Percentiles rank a stretch among this genome's conserved stretches.
phyloP scores from a whole-genome alignment of 192 early-diverging fungal species.

The Mortierella hygrophila region DNA sequence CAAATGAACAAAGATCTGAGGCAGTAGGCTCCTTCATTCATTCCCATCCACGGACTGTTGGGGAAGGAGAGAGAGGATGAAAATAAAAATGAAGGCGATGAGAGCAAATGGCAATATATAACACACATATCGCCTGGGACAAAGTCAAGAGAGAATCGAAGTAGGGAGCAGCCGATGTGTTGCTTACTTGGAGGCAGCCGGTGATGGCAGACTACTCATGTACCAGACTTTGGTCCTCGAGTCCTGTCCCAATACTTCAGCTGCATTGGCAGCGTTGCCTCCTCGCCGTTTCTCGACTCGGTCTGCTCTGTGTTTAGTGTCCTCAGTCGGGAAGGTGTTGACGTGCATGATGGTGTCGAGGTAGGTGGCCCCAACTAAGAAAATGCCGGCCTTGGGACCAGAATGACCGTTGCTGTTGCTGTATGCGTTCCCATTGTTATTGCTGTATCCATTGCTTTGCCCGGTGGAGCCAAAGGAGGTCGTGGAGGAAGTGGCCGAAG shows the following conservation, averaged over 20 bases:
- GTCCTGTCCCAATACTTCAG: conserved; percentile 68
- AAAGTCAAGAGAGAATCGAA: neutral
- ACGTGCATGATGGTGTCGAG: conserved; percentile 75
- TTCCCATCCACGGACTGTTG: conserved; percentile 11
- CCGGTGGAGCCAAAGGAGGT: conserved; percentile 23
- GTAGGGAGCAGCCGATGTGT: neutral
- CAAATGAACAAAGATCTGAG: neutral
- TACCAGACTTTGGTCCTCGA: conserved; percentile 54
- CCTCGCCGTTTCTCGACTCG: conserved; percentile 73
- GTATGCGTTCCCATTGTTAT: neutral
- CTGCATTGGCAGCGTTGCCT: conserved; percentile 73
- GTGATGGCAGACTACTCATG: conserved; percentile 65
- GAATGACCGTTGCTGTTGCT: conserved; percentile 6
- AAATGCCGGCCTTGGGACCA: conserved; percentile 32
- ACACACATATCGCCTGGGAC: neutral
- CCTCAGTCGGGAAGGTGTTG: conserved; percentile 69
- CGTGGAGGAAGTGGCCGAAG: conserved; percentile 29
- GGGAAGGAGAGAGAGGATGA: neutral
- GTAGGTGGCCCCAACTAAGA: conserved; percentile 69
- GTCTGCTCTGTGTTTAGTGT: conserved; percentile 69
- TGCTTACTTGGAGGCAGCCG: conserved; percentile 61
- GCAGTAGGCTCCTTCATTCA: neutral
- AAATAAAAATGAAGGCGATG: conserved; percentile 6
- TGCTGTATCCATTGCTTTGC: conserved; percentile 15
- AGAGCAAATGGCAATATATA: neutral